These are phyloP conservation scores for Penicillium nucicola DNA, from an alignment of 495 filamentous ascomycete species.

Conservation along the genomic window DNA sequence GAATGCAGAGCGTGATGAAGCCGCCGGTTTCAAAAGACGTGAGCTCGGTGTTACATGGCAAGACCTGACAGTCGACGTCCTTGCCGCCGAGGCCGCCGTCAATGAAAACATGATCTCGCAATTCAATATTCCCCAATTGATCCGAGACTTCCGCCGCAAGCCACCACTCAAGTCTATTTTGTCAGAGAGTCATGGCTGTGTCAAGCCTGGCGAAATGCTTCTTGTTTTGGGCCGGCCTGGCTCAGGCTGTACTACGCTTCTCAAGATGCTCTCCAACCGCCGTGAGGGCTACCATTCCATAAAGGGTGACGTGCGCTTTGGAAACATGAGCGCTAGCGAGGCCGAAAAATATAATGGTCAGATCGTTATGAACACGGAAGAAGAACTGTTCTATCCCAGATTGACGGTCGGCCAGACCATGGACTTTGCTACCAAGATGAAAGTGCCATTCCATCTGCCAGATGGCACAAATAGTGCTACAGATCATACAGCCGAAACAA, in stretches of 20 bases:
- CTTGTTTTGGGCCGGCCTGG: slow-evolving; percentile 44
- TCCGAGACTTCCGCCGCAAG: slow-evolving; percentile 32
- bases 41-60: slow-evolving; percentile 56
- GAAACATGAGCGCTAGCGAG: slow-evolving; percentile 51
- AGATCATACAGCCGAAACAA: slow-evolving; percentile 47
- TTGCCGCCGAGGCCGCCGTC: slow-evolving; percentile 42
- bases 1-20: slow-evolving; percentile 37
- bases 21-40: slow-evolving; percentile 40
- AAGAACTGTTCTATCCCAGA: slow-evolving; percentile 67
- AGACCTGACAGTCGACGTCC: slow-evolving; percentile 38
- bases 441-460: slow-evolving; percentile 30
- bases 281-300: slow-evolving; percentile 51
- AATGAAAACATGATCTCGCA: slow-evolving; percentile 52
- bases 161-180: slow-evolving; percentile 33
- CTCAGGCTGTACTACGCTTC: slow-evolving; percentile 41
- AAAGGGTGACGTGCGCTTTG: slow-evolving; percentile 56
- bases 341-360: slow-evolving; percentile 62
- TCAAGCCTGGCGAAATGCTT: slow-evolving; percentile 53
- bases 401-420: slow-evolving; percentile 71
- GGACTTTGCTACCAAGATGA: slow-evolving; percentile 55
- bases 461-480: slow-evolving; percentile 38
- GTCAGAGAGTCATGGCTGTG: slow-evolving; percentile 38
- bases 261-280: slow-evolving; percentile 67
- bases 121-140: slow-evolving; percentile 47
- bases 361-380: slow-evolving; percentile 67